phyloP scores from a whole-genome alignment of 2,329 filamentous ascomycete genomes.

The Apiospora malaysiana region DNA sequence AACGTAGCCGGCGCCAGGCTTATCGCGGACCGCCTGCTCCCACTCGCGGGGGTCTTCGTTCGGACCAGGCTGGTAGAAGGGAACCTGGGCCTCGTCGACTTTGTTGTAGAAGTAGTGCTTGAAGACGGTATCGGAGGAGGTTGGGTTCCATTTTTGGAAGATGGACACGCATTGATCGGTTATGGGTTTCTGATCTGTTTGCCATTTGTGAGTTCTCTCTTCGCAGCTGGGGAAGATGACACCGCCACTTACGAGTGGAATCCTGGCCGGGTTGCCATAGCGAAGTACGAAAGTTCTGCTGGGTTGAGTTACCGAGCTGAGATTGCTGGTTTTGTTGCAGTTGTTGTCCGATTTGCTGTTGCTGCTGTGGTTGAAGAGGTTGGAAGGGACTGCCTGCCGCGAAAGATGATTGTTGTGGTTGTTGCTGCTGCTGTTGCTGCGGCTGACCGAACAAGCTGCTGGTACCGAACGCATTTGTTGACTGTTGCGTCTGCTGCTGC shows the following conservation, averaged over 20 bases:
- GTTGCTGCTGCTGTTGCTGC: constrained; percentile 36
- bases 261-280: constrained; percentile 60
- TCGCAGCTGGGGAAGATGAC: constrained; percentile 37
- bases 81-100: constrained; percentile 75
- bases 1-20: constrained; percentile 77
- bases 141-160: constrained; percentile 75
- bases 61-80: constrained; percentile 74
- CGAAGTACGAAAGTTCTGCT: constrained; percentile 48
- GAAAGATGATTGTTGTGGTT: constrained; percentile 33
- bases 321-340: constrained; percentile 31
- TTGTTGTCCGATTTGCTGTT: constrained; percentile 45
- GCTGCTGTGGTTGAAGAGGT: constrained; percentile 46
- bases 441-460: constrained; percentile 47
- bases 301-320: constrained; percentile 33
- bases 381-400: constrained; percentile 30
- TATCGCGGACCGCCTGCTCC: constrained; percentile 83
- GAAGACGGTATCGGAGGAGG: constrained; percentile 72
- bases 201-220: constrained; percentile 18
- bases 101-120: constrained; percentile 90
- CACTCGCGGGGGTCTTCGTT: constrained; percentile 79
- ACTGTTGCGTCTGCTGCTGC: constrained; percentile 43
- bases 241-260: constrained; percentile 49
- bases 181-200: constrained; percentile 71
- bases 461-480: constrained; percentile 16
- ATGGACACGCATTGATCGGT: constrained; percentile 76